Base-by-base conservation (phyloP, 2,329 filamentous ascomycete genomes). In the Fusarium transvaalense region DNA sequence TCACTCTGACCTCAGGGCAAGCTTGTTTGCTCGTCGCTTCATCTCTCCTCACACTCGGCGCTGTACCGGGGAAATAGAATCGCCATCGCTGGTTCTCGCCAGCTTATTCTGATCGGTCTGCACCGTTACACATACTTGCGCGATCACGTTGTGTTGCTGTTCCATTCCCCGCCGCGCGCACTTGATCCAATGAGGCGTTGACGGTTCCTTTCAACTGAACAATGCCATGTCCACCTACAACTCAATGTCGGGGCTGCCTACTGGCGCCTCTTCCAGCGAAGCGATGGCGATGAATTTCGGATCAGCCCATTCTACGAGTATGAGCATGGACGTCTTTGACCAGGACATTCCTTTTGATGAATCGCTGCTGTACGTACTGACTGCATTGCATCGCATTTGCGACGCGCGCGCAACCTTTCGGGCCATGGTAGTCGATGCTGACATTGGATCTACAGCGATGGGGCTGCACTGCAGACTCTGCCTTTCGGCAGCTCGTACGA, bases 401-500 rank as follows among this genome's bases (percentile, higher is more conserved):
- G 54, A 61, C 63, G 52, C 61, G 61, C 52, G 61, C 61, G 61
- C 61, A 60, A 65, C 31, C 47, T 29, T 51, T 10, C 15, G 51
- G 19, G 42, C 21, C 29, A 12, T 8, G 46, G 46, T 19, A 41
- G 45, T 39, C 45, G 34, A 57, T 61, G 62, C 66, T 74, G 62
- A 73, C 60, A 64, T 27, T 37, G 9, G 25, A 55, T 46, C 48
- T 52, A 34, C 56, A 81, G 79, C 31, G 78, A 81, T 48, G 75
- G 74, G 66, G 68, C 75, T 58, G 64, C 77, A 27, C 66, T 81
- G 56, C 76, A 77, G 35, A 75, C 74, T 48, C 75, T 81, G n/a
- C 84, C 86, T 5, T 90, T 89, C 61, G 86, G 85, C 4, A 84
- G 86, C 5, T 81, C 83, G 6, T 90, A 89, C 79, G 88, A 90